These are phyloP conservation scores for Boletus subparvulus DNA, from an alignment of 768 basidiomycete species.

Conservation along the genomic window DNA sequence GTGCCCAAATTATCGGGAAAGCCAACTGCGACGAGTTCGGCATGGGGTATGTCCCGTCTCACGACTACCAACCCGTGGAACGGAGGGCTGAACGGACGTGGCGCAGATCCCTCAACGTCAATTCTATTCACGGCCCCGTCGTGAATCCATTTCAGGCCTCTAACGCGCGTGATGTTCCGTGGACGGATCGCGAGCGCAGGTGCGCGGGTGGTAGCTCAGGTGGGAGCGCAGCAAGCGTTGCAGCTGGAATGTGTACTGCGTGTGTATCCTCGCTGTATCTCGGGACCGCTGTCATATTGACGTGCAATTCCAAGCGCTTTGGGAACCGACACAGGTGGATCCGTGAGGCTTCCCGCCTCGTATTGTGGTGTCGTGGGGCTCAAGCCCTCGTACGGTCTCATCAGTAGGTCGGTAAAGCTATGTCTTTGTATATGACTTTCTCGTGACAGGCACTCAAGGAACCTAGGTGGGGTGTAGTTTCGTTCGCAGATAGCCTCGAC, in stretches of 20 bases:
- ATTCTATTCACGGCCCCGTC: conserved; percentile 75
- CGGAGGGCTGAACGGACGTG: background rate
- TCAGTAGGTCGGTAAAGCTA: conserved; percentile 64
- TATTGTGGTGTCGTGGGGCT: conserved; percentile 92
- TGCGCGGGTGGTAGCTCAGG: conserved; percentile 94
- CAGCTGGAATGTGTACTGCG: conserved; percentile 80
- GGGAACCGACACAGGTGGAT: conserved; percentile 95
- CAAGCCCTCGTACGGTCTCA: conserved; percentile 92
- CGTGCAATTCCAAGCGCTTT: conserved; percentile 58
- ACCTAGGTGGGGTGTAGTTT: conserved; percentile 81
- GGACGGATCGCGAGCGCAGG: conserved; percentile 40
- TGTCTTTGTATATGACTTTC: background rate
- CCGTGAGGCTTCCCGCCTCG: conserved; percentile 87
- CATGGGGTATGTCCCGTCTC: conserved; percentile 71
- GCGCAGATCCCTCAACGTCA: conserved; percentile 69
- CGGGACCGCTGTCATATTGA: background rate
- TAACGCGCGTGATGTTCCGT: conserved; percentile 12
- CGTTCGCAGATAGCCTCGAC: conserved; percentile 93
- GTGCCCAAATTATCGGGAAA: conserved; percentile 80
- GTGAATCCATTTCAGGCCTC: conserved; percentile 63
- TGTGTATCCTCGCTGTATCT: conserved; percentile 41
- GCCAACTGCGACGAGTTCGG: conserved; percentile 98
- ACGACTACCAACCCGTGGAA: background rate
- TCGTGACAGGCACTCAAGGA: conserved; percentile 7
- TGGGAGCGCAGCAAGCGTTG: conserved; percentile 92